phyloP scores from a whole-genome alignment of 2,329 filamentous ascomycete genomes.

The Colletotrichum melonis region DNA sequence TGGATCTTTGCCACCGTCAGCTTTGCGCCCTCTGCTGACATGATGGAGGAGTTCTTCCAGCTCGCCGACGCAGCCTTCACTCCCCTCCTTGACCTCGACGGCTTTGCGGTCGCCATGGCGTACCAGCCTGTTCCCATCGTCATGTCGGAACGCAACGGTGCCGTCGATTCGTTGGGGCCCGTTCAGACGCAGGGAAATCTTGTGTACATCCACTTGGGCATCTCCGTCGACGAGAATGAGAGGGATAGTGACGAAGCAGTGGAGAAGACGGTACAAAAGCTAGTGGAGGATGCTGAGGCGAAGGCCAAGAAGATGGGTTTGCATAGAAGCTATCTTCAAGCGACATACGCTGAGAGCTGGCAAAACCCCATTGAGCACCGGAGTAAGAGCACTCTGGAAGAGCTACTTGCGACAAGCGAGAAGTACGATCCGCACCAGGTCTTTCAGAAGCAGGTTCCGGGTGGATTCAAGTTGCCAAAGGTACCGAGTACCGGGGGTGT shows the following conservation, averaged over 20 bases:
- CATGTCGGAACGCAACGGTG: conserved; percentile 6
- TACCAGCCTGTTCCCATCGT: conserved; percentile 7
- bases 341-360: conserved; percentile 21
- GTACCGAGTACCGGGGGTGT: not conserved
- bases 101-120: conserved; percentile 10
- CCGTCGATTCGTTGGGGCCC: not conserved
- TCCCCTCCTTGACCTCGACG: not conserved
- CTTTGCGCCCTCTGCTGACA: conserved; percentile 6
- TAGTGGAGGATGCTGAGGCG: not conserved
- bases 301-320: conserved; percentile 2
- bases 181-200: conserved; percentile 9
- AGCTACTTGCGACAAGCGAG: conserved; percentile 3
- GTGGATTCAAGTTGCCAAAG: conserved; percentile 19
- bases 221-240: not conserved
- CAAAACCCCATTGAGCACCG: conserved; percentile 9
- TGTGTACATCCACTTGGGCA: conserved; percentile 6
- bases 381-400: not conserved
- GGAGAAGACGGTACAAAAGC: not conserved
- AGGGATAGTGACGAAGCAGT: not conserved
- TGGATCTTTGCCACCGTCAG: conserved; percentile 8
- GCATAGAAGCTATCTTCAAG: not conserved
- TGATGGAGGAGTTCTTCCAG: conserved; percentile 20
- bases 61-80: conserved; percentile 11
- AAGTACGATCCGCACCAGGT: conserved; percentile 22
- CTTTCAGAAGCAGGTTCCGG: conserved; percentile 19